Evolutionary conservation across 371 early-diverging fungal species (phyloP).

Genomic region (Mortierella sp.): DNA sequence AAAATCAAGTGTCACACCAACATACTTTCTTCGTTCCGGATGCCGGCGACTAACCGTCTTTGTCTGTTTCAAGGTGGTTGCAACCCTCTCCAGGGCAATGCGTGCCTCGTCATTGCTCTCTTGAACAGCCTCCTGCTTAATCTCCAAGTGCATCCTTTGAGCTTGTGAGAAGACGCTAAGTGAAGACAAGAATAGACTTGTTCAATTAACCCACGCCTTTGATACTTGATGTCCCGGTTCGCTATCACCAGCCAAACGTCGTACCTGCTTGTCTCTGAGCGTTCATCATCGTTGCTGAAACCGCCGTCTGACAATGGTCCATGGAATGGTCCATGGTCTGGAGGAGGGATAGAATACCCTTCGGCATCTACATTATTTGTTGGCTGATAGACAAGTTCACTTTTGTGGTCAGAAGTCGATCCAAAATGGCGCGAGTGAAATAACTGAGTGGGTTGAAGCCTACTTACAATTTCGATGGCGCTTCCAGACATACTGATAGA

Average conservation of each 20-base stretch:
- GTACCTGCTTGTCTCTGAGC: conserved; percentile 53
- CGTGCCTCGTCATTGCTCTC: conserved; percentile 50
- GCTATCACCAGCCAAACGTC: background rate
- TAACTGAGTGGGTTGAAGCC: too few relatives aligned
- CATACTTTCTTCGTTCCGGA: conserved; percentile 60
- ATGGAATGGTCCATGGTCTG: conserved; percentile 58
- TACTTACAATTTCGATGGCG: conserved; percentile 36
- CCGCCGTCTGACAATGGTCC: conserved; percentile 53
- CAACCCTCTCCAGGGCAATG: conserved; percentile 40
- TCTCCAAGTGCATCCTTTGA: conserved; percentile 50
- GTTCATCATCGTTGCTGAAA: conserved; percentile 41
- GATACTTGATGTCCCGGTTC: too few relatives aligned
- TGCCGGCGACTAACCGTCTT: conserved; percentile 51
- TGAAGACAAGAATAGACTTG: background rate
- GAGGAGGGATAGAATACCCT: conserved; percentile 64
- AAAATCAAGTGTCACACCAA: background rate
- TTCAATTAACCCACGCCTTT: background rate
- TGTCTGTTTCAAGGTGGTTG: conserved; percentile 40
- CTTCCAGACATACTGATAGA: conserved; percentile 30
- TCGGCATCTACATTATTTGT: conserved; percentile 61
- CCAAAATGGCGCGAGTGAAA: too few relatives aligned
- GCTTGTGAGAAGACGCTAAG: conserved; percentile 31
- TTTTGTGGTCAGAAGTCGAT: too few relatives aligned
- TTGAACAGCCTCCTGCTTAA: conserved; percentile 31
- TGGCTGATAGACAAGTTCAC: conserved; percentile 28